Conservation (phyloP, 73 alveolate species). For the Symbiodinium natans region DNA sequence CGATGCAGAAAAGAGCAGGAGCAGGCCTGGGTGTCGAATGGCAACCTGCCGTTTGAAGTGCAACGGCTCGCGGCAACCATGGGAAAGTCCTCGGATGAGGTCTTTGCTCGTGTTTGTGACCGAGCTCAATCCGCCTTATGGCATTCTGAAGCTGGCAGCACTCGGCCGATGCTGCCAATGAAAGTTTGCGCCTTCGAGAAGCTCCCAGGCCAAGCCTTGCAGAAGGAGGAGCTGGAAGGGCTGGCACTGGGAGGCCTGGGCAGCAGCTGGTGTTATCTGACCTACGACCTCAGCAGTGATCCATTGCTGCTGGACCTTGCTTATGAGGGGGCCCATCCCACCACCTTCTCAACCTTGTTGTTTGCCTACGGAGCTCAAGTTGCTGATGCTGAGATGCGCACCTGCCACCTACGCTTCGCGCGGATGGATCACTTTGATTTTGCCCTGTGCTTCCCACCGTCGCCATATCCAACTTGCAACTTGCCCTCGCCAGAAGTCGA, state of each 20-base stretch:
- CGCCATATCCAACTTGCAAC: slow-evolving; percentile 31
- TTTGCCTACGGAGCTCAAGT: not conserved
- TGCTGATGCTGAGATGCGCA: not conserved
- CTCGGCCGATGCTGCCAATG: not conserved
- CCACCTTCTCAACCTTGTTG: slow-evolving; percentile 48
- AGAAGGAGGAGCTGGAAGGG: not conserved
- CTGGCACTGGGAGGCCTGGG: not conserved
- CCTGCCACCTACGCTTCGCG: not conserved
- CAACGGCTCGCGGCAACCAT: not conserved
- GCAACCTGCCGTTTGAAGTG: not conserved
- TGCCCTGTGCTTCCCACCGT: slow-evolving; percentile 62
- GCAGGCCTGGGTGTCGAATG: slow-evolving; percentile 13
- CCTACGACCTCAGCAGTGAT: slow-evolving; percentile 23
- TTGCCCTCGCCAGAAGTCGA: slow-evolving; percentile 6
- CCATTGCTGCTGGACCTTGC: slow-evolving; percentile 51
- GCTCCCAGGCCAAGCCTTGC: not conserved
- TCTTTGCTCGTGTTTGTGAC: not conserved
- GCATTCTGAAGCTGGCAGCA: not conserved
- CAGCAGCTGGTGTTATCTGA: slow-evolving; percentile 73
- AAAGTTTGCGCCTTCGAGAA: not conserved
- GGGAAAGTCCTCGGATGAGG: not conserved
- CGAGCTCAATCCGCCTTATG: not conserved
- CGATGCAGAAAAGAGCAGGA: slow-evolving; percentile 3
- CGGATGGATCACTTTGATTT: slow-evolving; percentile 81
- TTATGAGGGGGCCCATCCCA: not conserved